Base-by-base conservation (phyloP, 768 basidiomycete species). In the Kwoniella shandongensis region DNA sequence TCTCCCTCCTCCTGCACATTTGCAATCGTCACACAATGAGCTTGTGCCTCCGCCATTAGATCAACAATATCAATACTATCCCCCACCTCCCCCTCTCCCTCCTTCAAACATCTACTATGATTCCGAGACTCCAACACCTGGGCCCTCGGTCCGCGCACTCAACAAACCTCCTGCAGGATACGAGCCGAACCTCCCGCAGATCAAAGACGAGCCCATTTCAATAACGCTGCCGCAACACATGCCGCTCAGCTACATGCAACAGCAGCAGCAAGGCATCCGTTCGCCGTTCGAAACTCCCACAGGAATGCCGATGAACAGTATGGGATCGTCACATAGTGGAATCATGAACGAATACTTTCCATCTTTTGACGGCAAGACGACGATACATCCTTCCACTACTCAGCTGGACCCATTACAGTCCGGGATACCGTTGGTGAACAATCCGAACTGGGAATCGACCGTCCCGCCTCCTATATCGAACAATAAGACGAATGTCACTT, bases 61-160 rank as follows among this genome's bases (percentile, higher is more conserved):
- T 13, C 32, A 32, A 32, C 32, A 32, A 32, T 32, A 45, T 22
- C 39, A 30, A 22, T 56, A 56, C 40, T 56, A 56, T 30, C 46
- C 46, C 26, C 54, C 54, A 25, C 54, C 54, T 5, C 54, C 54
- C 17, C 62, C 62, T 30, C 59, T 50, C 17, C 62, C 62, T 30
- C 59, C 57, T 3, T 50, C 63, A 13, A 60, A 57, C 29, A 65
- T 61, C 41, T 65, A 36, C 47, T 61, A 65, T 45, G 59, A 52
- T 20, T 36, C 39, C 3, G 52, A 47, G 8, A 26, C 35, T 42
- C 59, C 42, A 38, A 42, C 59, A 3, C 52, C 52, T 17, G 51
- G 53, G 27, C 51, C 52, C 38, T 52, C 59, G 8, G 35, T 56
- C 46, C 42, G 41, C 26, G 6, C n/a, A 5, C 17, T 32, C 32